These are phyloP conservation scores for Notholithocarpus densiflorus DNA, from an alignment of 306 rosid genomes.

Conservation along the genomic window DNA sequence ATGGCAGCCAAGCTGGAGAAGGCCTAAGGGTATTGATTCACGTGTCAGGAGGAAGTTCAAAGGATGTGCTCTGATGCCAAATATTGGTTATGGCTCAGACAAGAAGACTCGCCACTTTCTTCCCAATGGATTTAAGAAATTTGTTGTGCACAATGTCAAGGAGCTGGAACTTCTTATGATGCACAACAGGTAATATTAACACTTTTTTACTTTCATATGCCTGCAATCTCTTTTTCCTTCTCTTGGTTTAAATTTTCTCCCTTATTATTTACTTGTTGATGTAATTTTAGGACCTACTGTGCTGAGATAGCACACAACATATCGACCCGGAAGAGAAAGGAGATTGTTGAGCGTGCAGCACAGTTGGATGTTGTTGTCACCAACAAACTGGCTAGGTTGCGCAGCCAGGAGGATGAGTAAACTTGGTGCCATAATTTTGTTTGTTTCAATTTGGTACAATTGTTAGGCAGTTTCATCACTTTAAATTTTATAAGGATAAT, in stretches of 20 bases:
- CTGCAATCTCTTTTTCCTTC: neutral
- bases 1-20: constrained; percentile 63
- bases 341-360: constrained; percentile 69
- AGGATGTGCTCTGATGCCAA: constrained; percentile 77
- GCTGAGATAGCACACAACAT: constrained; percentile 79
- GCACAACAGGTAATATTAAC: constrained; percentile 61
- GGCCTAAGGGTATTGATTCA: constrained; percentile 88
- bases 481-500: constrained; percentile 7
- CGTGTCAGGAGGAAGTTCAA: constrained; percentile 88
- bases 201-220: neutral
- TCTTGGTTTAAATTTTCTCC: neutral
- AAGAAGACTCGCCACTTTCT: constrained; percentile 77
- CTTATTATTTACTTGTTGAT: neutral
- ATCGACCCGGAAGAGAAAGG: constrained; percentile 67
- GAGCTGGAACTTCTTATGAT: constrained; percentile 75
- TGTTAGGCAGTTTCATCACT: constrained; percentile 16
- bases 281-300: constrained; percentile 52
- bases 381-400: constrained; percentile 69
- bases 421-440: constrained; percentile 1
- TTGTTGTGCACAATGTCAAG: constrained; percentile 55
- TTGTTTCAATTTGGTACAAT: constrained; percentile 1
- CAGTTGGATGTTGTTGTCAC: constrained; percentile 80
- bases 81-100: constrained; percentile 73
- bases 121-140: constrained; percentile 78
- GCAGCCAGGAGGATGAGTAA: constrained; percentile 78